phyloP scores from a whole-genome alignment of 345 rosid genomes.

The Boechera retrofracta region DNA sequence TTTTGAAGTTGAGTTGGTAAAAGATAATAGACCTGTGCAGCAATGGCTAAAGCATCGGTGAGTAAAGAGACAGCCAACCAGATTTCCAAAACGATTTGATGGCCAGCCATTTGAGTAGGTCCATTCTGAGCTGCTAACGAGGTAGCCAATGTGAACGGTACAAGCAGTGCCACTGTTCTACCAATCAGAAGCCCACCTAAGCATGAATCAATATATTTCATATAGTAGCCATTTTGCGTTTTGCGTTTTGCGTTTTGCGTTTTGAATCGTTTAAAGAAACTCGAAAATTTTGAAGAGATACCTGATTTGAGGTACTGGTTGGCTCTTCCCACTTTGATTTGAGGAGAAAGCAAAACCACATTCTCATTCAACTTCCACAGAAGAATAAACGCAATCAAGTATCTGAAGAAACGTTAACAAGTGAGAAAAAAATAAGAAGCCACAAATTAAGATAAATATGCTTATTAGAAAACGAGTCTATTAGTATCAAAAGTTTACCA shows the following conservation, averaged over 20 bases:
- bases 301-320: slow-evolving; percentile 80
- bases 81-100: slow-evolving; percentile 86
- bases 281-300: slow-evolving; percentile 27
- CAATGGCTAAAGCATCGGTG: slow-evolving; percentile 93
- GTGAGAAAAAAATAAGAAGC: slow-evolving; percentile 30
- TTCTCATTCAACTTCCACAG: slow-evolving; percentile 79
- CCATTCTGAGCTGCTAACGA: slow-evolving; percentile 91
- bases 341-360: slow-evolving; percentile 71
- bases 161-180: slow-evolving; percentile 82
- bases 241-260: slow-evolving; percentile 1
- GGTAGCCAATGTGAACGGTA: slow-evolving; percentile 81
- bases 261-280: background rate
- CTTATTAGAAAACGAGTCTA: background rate
- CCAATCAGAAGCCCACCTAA: slow-evolving; percentile 91
- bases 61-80: slow-evolving; percentile 94
- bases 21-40: slow-evolving; percentile 74
- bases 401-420: slow-evolving; percentile 52
- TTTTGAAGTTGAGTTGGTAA: background rate
- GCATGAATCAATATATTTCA: slow-evolving; percentile 20
- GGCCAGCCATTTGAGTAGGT: slow-evolving; percentile 89
- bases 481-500: slow-evolving; percentile 58
- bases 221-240: background rate
- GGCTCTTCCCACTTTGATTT: slow-evolving; percentile 62
- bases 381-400: slow-evolving; percentile 82
- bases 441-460: slow-evolving; percentile 23